These are phyloP conservation scores for Verticillium tricorpus DNA, from an alignment of 2,329 filamentous ascomycete genomes.

Conservation along the genomic window DNA sequence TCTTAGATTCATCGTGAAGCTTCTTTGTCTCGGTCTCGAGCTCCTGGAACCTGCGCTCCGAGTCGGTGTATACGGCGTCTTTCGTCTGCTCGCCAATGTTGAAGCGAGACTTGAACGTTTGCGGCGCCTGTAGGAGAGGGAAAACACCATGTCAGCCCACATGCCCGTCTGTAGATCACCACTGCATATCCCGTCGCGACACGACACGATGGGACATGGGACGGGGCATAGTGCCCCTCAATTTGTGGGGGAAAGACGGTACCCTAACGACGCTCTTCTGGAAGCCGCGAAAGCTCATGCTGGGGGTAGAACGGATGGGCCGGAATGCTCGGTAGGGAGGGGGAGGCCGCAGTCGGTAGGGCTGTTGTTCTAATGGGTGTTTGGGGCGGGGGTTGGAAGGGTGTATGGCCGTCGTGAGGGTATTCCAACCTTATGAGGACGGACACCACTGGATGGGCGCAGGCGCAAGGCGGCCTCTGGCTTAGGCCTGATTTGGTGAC, in stretches of 20 bases:
- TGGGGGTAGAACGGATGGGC: conserved; percentile 13
- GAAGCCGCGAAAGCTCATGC: conserved; percentile 97
- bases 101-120: conserved; percentile 86
- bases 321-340: conserved; percentile 7
- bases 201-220: not conserved
- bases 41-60: conserved; percentile 89
- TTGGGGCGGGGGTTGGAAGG: conserved; percentile 7
- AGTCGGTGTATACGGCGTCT: conserved; percentile 90
- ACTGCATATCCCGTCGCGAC: not conserved
- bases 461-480: not conserved
- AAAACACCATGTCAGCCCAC: not conserved
- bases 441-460: not conserved
- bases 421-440: conserved; percentile 13
- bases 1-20: conserved; percentile 93
- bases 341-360: conserved; percentile 6
- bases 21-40: conserved; percentile 95
- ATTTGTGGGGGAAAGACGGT: conserved; percentile 30
- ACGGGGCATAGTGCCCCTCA: conserved; percentile 8
- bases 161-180: not conserved
- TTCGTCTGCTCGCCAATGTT: conserved; percentile 95
- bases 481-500: not conserved
- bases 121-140: conserved; percentile 60
- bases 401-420: conserved; percentile 9
- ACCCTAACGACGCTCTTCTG: conserved; percentile 85
- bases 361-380: not conserved